Percentiles rank a stretch among this genome's conserved stretches.
phyloP scores from a whole-genome alignment of 2,329 filamentous ascomycete species.

The Akanthomyces lecanii region DNA sequence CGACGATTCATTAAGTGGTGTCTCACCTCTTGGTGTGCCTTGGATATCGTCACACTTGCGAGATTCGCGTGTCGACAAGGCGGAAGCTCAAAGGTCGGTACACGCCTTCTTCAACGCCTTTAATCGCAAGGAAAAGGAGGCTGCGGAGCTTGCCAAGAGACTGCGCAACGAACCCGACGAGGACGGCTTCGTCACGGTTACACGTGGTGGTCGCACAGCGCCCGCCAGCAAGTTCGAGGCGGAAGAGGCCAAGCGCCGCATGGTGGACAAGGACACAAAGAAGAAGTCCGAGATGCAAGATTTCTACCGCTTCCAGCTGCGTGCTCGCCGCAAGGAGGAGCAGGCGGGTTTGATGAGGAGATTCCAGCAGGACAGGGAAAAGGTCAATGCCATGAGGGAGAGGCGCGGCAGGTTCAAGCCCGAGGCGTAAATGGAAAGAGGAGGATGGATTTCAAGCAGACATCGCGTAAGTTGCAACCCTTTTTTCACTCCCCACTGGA shows the following conservation, averaged over 20 bases:
- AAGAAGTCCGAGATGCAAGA: slow-evolving; percentile 62
- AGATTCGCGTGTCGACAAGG: slow-evolving; percentile 65
- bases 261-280: slow-evolving; percentile 59
- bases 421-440: slow-evolving; percentile 34
- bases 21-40: slow-evolving; percentile 53
- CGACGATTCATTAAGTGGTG: slow-evolving; percentile 51
- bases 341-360: slow-evolving; percentile 63
- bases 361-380: slow-evolving; percentile 73
- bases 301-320: slow-evolving; percentile 80
- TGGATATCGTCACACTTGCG: slow-evolving; percentile 64
- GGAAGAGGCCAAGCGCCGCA: slow-evolving; percentile 53
- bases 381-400: slow-evolving; percentile 66
- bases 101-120: slow-evolving; percentile 87
- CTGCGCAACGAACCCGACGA: slow-evolving; percentile 80
- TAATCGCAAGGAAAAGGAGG: slow-evolving; percentile 64
- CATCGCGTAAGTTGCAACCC: background rate
- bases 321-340: slow-evolving; percentile 73
- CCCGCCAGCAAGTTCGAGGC: slow-evolving; percentile 70
- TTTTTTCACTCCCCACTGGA: slow-evolving; percentile 9
- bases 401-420: slow-evolving; percentile 59
- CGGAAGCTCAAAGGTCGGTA: slow-evolving; percentile 65
- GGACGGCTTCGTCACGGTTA: slow-evolving; percentile 93
- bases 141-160: slow-evolving; percentile 56
- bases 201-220: slow-evolving; percentile 69
- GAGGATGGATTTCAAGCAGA: background rate